Conservation (phyloP, 228 moss, liverwort and hornwort species). For the Sphagnum magellanicum region DNA sequence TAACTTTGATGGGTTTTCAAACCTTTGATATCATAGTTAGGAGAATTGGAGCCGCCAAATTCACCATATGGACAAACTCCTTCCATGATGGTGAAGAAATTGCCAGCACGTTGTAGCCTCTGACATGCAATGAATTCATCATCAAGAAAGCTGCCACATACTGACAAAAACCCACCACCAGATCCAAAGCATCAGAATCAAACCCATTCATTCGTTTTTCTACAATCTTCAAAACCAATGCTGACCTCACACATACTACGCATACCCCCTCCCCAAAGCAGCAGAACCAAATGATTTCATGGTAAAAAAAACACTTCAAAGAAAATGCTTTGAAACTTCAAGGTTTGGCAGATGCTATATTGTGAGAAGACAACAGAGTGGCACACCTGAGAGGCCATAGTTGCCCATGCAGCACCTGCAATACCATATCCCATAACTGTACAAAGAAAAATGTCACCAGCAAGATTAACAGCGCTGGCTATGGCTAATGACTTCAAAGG, state of each 20-base stretch:
- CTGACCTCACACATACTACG: too few species aligned
- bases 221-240: too few species aligned
- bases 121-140: conserved; percentile 26
- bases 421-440: conserved; percentile 79
- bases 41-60: conserved; percentile 46
- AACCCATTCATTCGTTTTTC: too few species aligned
- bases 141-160: conserved; percentile 53
- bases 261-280: too few species aligned
- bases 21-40: conserved; percentile 60
- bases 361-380: neutral
- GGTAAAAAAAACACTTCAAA: too few species aligned
- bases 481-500: conserved; percentile 65
- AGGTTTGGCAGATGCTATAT: too few species aligned
- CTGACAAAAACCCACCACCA: conserved; percentile 8
- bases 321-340: too few species aligned
- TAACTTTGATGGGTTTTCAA: neutral
- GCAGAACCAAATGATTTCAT: too few species aligned
- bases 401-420: conserved; percentile 92
- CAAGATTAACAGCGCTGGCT: conserved; percentile 71
- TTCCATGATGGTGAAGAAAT: conserved; percentile 34
- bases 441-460: conserved; percentile 73
- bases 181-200: too few species aligned
- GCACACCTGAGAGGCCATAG: conserved; percentile 71
- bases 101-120: conserved; percentile 36
- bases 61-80: conserved; percentile 44